A percentile compares a stretch with the other conserved stretches of the same genome.
phyloP scores from a whole-genome alignment of 2,329 filamentous ascomycete species.

The Colletotrichum sp. region DNA sequence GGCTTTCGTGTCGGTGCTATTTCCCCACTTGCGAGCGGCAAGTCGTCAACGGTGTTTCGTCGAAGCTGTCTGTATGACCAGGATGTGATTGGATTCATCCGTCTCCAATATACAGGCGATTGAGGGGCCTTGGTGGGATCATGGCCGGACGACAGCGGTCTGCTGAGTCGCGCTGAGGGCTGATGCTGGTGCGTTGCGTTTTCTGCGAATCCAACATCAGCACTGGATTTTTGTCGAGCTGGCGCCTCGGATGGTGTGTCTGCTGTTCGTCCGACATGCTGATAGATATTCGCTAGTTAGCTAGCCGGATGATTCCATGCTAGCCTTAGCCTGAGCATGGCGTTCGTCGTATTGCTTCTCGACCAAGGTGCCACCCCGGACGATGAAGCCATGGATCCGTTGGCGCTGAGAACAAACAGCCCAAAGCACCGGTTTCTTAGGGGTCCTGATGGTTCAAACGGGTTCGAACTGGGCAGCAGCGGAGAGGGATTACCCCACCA shows the following conservation, averaged over 20 bases:
- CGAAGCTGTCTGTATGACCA: background rate
- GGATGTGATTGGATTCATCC: background rate
- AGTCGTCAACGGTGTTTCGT: background rate
- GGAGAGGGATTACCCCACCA: constrained; percentile 2
- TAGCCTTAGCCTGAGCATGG: background rate
- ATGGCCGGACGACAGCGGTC: background rate
- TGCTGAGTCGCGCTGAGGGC: constrained; percentile 3
- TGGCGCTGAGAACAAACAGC: background rate
- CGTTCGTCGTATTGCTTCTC: background rate
- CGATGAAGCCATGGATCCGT: background rate
- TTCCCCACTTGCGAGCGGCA: background rate
- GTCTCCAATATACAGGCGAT: background rate
- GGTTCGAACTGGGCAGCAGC: background rate
- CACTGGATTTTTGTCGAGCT: background rate
- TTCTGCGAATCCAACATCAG: background rate
- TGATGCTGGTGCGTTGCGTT: background rate
- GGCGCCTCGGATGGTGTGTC: background rate
- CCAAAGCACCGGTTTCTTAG: background rate
- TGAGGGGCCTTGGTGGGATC: constrained; percentile 12
- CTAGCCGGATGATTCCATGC: background rate
- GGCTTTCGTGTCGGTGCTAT: background rate
- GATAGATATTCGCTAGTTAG: background rate
- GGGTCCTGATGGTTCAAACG: background rate
- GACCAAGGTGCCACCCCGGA: background rate
- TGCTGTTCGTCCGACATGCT: background rate